Percentiles rank a stretch among this genome's conserved stretches.
These are phyloP conservation scores for Saturnispora galanensis DNA, from an alignment of 805 yeast genomes.

Conservation along the genomic window DNA sequence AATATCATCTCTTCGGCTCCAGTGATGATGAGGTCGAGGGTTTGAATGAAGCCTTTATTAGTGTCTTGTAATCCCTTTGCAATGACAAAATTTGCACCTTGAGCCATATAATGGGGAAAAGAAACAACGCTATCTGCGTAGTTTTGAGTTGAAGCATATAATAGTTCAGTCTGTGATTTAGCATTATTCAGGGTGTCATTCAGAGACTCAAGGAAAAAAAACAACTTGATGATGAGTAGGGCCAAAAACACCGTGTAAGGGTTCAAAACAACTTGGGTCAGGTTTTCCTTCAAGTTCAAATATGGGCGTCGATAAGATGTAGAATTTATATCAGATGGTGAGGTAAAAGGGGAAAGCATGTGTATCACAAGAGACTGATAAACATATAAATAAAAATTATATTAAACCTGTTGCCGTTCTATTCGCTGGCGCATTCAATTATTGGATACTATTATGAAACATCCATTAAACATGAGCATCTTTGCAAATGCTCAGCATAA, in stretches of 20 bases:
- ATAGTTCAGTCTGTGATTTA: slow-evolving; percentile 27
- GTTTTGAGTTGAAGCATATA: slow-evolving; percentile 41
- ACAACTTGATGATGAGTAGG: slow-evolving; percentile 50
- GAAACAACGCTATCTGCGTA: slow-evolving; percentile 27
- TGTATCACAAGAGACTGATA: too few species aligned
- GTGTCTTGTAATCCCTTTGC: slow-evolving; percentile 38
- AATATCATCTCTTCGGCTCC: slow-evolving; percentile 50
- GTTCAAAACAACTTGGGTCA: slow-evolving; percentile 62
- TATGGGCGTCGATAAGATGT: slow-evolving; percentile 27
- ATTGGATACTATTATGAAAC: background rate
- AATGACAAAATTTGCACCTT: slow-evolving; percentile 44
- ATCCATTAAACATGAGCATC: background rate
- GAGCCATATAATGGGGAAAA: slow-evolving; percentile 48
- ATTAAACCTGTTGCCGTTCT: too few species aligned
- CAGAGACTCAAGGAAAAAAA: slow-evolving; percentile 44
- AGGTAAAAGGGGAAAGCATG: slow-evolving; percentile 6
- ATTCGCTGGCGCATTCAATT: too few species aligned
- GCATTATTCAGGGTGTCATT: slow-evolving; percentile 32
- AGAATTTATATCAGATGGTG: slow-evolving; percentile 7
- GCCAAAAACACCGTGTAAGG: slow-evolving; percentile 47
- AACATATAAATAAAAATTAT: too few species aligned
- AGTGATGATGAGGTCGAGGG: slow-evolving; percentile 39
- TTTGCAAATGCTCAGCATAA: background rate
- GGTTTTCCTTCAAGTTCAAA: slow-evolving; percentile 39
- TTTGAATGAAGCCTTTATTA: slow-evolving; percentile 35